Conservation (phyloP, 2,329 filamentous ascomycete species). For the Helotiales sp. region DNA sequence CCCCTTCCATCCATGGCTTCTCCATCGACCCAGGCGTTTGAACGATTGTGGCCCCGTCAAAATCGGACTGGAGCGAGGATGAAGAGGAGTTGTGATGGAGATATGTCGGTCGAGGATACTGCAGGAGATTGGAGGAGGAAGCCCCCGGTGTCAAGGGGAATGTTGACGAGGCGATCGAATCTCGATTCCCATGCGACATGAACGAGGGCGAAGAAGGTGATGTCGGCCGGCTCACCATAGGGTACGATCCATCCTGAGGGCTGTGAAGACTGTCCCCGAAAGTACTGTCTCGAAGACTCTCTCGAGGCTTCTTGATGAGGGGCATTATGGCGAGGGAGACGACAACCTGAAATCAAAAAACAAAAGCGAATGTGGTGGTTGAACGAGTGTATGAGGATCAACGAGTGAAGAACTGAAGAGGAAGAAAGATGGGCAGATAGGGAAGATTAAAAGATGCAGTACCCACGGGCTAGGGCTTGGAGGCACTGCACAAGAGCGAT, state of each 20-base stretch:
- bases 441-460: slow-evolving; percentile 1
- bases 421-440: neutral
- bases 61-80: slow-evolving; percentile 2
- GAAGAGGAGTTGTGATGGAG: slow-evolving; percentile 1
- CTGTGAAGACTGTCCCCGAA: neutral
- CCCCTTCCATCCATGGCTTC: neutral
- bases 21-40: neutral
- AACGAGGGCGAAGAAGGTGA: slow-evolving; percentile 2
- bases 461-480: neutral
- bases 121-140: slow-evolving; percentile 1
- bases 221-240: slow-evolving; percentile 1
- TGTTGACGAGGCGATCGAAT: neutral
- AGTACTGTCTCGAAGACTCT: no score
- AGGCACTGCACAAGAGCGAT: neutral
- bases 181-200: neutral
- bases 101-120: slow-evolving; percentile 3
- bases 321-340: neutral
- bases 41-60: slow-evolving; percentile 3
- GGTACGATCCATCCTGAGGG: neutral
- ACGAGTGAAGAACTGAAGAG: neutral
- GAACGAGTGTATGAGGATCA: neutral
- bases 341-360: neutral
- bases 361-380: slow-evolving; percentile 4
- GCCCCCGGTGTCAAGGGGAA: neutral
- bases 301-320: neutral